Conservation (phyloP, 805 yeast genomes). For the Spathaspora arborariae region DNA sequence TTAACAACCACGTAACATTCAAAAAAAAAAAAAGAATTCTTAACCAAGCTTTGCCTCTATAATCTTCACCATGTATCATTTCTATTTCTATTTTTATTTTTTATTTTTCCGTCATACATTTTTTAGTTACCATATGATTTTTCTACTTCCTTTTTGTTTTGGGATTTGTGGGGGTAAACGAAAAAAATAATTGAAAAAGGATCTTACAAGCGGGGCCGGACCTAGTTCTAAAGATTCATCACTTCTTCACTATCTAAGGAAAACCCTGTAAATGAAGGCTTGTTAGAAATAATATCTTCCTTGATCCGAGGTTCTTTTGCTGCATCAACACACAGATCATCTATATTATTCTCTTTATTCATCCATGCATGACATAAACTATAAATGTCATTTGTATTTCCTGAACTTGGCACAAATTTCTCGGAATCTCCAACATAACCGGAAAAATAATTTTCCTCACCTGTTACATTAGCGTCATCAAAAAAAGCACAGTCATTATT, state of each 20-base stretch:
- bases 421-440: constrained; percentile 3
- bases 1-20: background rate
- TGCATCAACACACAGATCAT: background rate
- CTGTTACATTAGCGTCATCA: background rate
- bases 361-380: constrained; percentile 4
- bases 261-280: constrained; percentile 6
- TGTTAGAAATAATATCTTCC: constrained; percentile 1
- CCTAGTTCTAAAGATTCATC: background rate
- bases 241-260: constrained; percentile 7
- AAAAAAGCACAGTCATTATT: background rate
- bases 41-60: background rate
- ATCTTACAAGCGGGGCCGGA: background rate
- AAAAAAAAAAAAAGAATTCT: background rate
- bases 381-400: constrained; percentile 1
- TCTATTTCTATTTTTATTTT: background rate
- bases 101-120: background rate
- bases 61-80: background rate
- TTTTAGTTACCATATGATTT: background rate
- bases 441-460: constrained; percentile 6
- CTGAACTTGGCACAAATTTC: background rate
- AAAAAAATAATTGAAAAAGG: background rate
- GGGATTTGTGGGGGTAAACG: background rate
- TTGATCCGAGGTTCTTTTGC: constrained; percentile 3
- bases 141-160: background rate
- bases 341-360: constrained; percentile 3